Percentiles rank a stretch among this genome's conserved stretches.
Conservation (phyloP, 2,329 filamentous ascomycete genomes). For the Ophiostoma ips region DNA sequence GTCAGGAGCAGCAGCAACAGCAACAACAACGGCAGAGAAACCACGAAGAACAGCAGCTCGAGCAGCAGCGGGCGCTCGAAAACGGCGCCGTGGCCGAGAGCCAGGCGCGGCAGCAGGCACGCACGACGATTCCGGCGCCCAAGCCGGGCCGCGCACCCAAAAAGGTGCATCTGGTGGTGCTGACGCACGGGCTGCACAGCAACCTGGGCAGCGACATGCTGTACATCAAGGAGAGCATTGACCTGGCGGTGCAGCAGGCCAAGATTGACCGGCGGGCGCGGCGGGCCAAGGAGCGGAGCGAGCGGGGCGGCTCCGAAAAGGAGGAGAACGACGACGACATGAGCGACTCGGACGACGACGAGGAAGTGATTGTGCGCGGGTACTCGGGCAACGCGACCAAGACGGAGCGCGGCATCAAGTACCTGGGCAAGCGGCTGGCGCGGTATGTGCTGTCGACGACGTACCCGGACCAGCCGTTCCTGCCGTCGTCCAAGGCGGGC, state of each 20-base stretch:
- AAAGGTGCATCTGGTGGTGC: conserved; percentile 76
- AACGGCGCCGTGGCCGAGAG: conserved; percentile 9
- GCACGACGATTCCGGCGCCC: conserved; percentile 1
- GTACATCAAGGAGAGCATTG: conserved; percentile 93
- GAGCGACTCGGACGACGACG: conserved; percentile 48
- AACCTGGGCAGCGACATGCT: conserved; percentile 95
- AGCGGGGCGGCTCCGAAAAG: conserved; percentile 12
- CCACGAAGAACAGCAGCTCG: conserved; percentile 7
- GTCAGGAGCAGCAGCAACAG: conserved; percentile 1
- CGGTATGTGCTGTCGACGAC: conserved; percentile 83
- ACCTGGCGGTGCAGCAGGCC: conserved; percentile 63
- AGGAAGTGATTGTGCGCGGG: conserved; percentile 78
- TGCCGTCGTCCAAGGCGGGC: conserved; percentile 46
- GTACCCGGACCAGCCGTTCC: conserved; percentile 83
- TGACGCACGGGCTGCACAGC: conserved; percentile 91
- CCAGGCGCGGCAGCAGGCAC: conserved; percentile 7
- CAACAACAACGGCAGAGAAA: conserved; percentile 8
- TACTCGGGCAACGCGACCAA: conserved; percentile 81
- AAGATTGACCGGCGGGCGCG: conserved; percentile 53
- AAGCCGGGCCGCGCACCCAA: conserved; percentile 39
- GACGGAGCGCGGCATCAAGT: conserved; percentile 93
- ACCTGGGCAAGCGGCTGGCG: conserved; percentile 84
- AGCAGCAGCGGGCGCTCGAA: conserved; percentile 2
- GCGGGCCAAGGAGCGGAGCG: conserved; percentile 30
- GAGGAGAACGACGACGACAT: conserved; percentile 17